Evolutionary conservation across 441 rosid genomes (phyloP).

Genomic region (Gossypium gossypioides): DNA sequence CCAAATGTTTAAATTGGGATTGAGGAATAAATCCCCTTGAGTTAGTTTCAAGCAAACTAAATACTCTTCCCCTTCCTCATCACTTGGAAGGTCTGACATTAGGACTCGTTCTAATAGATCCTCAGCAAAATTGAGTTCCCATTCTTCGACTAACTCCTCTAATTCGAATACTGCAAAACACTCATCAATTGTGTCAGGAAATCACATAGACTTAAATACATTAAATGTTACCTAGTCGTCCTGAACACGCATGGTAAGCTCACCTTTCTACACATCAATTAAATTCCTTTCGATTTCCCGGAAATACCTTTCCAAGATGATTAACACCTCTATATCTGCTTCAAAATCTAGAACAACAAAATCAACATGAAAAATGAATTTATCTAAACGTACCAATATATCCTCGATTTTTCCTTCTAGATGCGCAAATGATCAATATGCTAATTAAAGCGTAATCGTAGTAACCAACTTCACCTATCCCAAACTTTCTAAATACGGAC

Average conservation of each 20-base stretch:
- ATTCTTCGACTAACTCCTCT: not conserved
- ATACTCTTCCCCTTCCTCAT: not conserved
- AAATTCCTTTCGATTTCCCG: not conserved
- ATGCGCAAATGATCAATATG: not conserved
- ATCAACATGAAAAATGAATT: not conserved
- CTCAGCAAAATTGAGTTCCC: not conserved
- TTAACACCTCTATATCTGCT: not conserved
- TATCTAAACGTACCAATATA: not conserved
- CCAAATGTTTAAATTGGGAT: not conserved
- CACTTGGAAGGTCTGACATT: not conserved
- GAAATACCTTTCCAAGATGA: not conserved
- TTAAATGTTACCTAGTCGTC: not conserved
- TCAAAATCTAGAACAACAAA: not conserved
- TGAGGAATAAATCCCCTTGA: not conserved
- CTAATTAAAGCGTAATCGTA: not conserved
- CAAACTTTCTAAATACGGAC: not conserved
- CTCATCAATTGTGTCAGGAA: not conserved
- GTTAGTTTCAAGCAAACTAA: not conserved
- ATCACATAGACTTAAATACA: not conserved
- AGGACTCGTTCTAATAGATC: not conserved
- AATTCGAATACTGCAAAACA: not conserved
- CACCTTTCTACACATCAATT: not conserved
- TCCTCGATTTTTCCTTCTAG: not conserved
- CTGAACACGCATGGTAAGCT: not conserved
- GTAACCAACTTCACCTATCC: not conserved